A percentile compares a stretch with the other conserved stretches of the same genome.
Conservation (phyloP, 108 stramenopile genomes). For the Nitzschia sp. region DNA sequence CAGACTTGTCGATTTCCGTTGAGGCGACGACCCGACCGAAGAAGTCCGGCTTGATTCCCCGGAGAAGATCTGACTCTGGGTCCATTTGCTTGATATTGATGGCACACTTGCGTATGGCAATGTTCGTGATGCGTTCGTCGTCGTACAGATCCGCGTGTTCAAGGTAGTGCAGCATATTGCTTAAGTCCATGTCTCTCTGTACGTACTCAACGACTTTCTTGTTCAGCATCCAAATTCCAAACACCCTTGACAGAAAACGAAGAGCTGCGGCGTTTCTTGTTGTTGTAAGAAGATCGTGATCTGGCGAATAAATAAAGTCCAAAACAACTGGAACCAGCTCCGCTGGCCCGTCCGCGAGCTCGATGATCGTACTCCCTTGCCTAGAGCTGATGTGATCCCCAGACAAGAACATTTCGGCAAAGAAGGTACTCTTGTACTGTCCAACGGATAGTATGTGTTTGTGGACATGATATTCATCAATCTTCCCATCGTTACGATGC, state of each 20-base stretch:
- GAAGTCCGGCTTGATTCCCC: constrained; percentile 28
- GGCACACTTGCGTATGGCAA: constrained; percentile 21
- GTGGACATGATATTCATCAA: constrained; percentile 42
- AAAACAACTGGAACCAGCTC: constrained; percentile 34
- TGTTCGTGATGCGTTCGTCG: constrained; percentile 26
- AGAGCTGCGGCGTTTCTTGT: constrained; percentile 38
- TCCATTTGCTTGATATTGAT: constrained; percentile 16
- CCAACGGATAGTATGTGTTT: constrained; percentile 47
- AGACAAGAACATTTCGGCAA: constrained; percentile 25
- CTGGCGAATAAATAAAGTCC: constrained; percentile 47
- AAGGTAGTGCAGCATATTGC: constrained; percentile 33
- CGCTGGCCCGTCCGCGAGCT: constrained; percentile 34
- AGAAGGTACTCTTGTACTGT: constrained; percentile 36
- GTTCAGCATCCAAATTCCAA: constrained; percentile 40
- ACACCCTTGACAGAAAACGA: constrained; percentile 46
- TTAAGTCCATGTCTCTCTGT: constrained; percentile 37
- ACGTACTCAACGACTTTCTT: constrained; percentile 46
- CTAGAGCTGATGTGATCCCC: background rate
- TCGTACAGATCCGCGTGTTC: constrained; percentile 25
- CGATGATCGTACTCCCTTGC: constrained; percentile 9
- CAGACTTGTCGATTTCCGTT: constrained; percentile 20
- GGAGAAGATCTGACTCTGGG: constrained; percentile 17
- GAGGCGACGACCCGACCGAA: constrained; percentile 34
- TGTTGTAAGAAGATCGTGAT: constrained; percentile 18
- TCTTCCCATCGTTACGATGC: background rate